These are phyloP conservation scores for Shiraia sp. DNA, from an alignment of 2,329 filamentous ascomycete species.

Conservation along the genomic window DNA sequence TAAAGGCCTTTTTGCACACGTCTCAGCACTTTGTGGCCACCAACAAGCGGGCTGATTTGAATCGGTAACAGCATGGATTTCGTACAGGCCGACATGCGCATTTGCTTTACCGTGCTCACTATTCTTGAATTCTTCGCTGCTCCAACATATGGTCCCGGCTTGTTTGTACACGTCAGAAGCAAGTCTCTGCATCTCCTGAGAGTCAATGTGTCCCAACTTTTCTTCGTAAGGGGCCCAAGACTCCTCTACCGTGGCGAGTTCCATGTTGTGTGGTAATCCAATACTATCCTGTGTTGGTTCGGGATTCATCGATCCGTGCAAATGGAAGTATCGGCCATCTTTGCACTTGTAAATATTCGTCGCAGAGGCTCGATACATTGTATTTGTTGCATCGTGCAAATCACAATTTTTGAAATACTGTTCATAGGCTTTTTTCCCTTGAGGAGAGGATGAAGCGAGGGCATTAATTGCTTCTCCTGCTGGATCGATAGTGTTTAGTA, in stretches of 20 bases:
- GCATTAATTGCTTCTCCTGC: constrained; percentile 30
- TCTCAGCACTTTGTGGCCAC: constrained; percentile 46
- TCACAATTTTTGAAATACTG: constrained; percentile 35
- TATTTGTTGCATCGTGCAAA: constrained; percentile 20
- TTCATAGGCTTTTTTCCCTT: constrained; percentile 18
- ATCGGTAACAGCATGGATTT: constrained; percentile 37
- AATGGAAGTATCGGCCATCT: constrained; percentile 53
- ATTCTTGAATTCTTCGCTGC: constrained; percentile 43
- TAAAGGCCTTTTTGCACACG: constrained; percentile 47
- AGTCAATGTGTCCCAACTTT: constrained; percentile 40
- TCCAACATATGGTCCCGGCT: constrained; percentile 47
- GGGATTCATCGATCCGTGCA: constrained; percentile 55
- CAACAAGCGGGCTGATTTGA: constrained; percentile 41
- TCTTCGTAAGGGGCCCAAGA: constrained; percentile 39
- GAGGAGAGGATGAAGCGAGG: constrained; percentile 8
- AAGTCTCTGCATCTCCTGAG: constrained; percentile 39
- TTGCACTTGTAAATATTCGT: constrained; percentile 55
- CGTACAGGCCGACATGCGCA: constrained; percentile 47
- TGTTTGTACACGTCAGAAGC: constrained; percentile 46
- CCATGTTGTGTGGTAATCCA: constrained; percentile 37
- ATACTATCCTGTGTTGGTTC: constrained; percentile 47
- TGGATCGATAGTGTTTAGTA: constrained; percentile 42
- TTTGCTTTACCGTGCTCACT: constrained; percentile 51
- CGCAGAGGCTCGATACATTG: constrained; percentile 34
- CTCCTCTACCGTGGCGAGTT: constrained; percentile 32